A percentile compares a stretch with the other conserved stretches of the same genome.
These are phyloP conservation scores for Aquilaria malaccensis DNA, from an alignment of 345 rosid genomes.

Conservation along the genomic window DNA sequence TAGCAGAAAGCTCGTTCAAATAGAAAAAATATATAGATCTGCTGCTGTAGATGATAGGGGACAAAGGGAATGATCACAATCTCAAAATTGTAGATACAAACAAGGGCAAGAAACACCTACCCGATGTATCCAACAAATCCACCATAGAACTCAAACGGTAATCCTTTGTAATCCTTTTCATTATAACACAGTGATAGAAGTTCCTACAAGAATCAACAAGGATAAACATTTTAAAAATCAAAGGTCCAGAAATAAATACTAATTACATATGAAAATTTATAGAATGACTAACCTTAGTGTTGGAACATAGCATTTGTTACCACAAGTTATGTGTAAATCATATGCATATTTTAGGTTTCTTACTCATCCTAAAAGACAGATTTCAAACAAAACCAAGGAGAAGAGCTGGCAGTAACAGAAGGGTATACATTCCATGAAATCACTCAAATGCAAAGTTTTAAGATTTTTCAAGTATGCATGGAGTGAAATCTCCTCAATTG, in stretches of 20 bases:
- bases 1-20: no score
- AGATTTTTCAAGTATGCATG: no score
- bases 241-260: constrained; percentile 1
- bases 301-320: neutral
- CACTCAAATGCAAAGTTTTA: no score
- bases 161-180: constrained; percentile 64
- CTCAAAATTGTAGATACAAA: constrained; percentile 9
- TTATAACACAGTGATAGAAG: constrained; percentile 55
- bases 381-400: no score
- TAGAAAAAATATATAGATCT: no score
- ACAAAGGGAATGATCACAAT: neutral
- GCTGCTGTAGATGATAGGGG: neutral
- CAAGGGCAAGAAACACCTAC: constrained; percentile 32
- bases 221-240: constrained; percentile 2
- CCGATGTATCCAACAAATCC: constrained; percentile 94
- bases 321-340: no score
- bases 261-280: neutral
- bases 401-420: no score
- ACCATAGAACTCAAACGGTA: constrained; percentile 89
- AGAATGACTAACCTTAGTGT: neutral
- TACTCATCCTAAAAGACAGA: no score
- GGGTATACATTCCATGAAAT: no score
- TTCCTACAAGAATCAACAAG: constrained; percentile 41
- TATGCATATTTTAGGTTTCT: no score
- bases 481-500: no score